Evolutionary conservation across 148 eudicot species (phyloP).

Genomic region (Nepenthes gracilis): DNA sequence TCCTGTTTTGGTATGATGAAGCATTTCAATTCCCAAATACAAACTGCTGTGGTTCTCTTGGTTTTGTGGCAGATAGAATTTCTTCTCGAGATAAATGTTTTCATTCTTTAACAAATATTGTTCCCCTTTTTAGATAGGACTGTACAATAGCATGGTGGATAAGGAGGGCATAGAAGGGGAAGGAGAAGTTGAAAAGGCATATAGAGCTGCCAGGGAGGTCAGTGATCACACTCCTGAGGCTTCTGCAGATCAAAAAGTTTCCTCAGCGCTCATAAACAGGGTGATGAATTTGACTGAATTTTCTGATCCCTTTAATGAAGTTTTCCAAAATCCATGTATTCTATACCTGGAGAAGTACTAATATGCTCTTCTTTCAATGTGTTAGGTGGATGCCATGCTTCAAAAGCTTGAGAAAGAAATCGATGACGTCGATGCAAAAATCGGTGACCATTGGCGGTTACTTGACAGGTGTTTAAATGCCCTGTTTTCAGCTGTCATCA

Average conservation of each 20-base stretch:
- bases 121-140: slow-evolving; percentile 34
- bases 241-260: slow-evolving; percentile 27
- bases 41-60: not conserved
- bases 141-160: slow-evolving; percentile 66
- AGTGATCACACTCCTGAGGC: slow-evolving; percentile 29
- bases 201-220: slow-evolving; percentile 54
- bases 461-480: slow-evolving; percentile 42
- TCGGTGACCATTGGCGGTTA: slow-evolving; percentile 57
- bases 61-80: not conserved
- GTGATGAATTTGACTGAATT: slow-evolving; percentile 15
- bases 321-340: not conserved
- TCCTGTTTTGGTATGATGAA: too few relatives aligned
- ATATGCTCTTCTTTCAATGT: not conserved
- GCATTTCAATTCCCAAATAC: too few relatives aligned
- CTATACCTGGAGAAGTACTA: not conserved
- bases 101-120: not conserved
- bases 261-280: slow-evolving; percentile 60
- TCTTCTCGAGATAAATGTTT: not conserved
- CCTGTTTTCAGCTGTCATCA: not conserved
- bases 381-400: slow-evolving; percentile 71
- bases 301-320: not conserved
- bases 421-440: slow-evolving; percentile 68
- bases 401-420: slow-evolving; percentile 74
- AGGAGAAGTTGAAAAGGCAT: slow-evolving; percentile 52
- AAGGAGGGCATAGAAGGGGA: slow-evolving; percentile 43